Evolutionary conservation across 495 filamentous ascomycete species (phyloP), one percentile per base, ranked within the genome.

Genomic region (Tuber calosporum): DNA sequence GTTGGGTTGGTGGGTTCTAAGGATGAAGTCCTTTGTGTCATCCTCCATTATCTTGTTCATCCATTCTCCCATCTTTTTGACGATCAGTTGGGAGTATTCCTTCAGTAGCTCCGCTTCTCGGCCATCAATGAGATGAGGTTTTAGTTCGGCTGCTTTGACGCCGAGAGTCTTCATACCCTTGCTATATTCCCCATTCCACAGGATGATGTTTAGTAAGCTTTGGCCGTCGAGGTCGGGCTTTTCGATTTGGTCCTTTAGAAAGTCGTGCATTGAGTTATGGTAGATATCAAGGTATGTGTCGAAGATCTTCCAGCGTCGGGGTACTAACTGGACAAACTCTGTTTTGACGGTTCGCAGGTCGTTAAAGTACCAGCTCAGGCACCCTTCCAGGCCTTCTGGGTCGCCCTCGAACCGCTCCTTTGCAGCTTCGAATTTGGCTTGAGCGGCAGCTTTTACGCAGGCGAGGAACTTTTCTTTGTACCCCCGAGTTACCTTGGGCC

Each of bases 231-330:
- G 88, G 75, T 97, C 92, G 4, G 72, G 42, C 48, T 79, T 77
- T 77, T 97, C 91, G 77, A 97, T 89, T 78, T 92, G 85, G 36
- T 83, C 86, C 69, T 94, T 85, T 5, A 99, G 86, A 83, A 92
- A 96, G 82, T 97, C 92, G 82, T 97, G 96, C 94, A 99, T 97
- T 77, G 92, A 86, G 72, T 87, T 86, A 83, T 98, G 95, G 80
- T 97, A 99, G 73, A 96, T 93, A 75, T 90, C 87, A 40, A 89
- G 88, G 82, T 96, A 97, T 26, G 92, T 96, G 81, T 89, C 88
- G 84, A 94, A 93, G 69, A 98, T 96, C 83, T 91, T 94, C 95
- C 95, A 99, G 79, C 96, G 97, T 84, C 95, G 96, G 38, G 95
- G 95, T 87, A 97, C 92, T 69, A 99, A 84, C 45, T 86, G 86